These are phyloP conservation scores for Monosporascus sp. DNA, from an alignment of 2,329 filamentous ascomycete genomes.

Conservation along the genomic window DNA sequence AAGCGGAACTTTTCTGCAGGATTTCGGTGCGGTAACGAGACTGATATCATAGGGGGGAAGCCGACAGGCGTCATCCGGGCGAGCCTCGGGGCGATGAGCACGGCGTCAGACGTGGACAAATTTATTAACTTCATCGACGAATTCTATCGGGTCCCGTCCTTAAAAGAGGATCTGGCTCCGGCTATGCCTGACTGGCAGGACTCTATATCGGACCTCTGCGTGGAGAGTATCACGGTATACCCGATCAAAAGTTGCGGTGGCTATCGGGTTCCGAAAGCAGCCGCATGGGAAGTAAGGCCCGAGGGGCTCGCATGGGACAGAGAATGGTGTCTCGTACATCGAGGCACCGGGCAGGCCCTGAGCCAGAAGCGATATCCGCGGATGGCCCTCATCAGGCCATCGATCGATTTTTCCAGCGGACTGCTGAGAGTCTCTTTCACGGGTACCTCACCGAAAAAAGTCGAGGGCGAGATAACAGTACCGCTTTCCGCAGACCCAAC, in stretches of 20 bases:
- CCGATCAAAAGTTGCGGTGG: conserved; percentile 93
- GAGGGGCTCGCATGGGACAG: conserved; percentile 92
- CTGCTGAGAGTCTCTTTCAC: conserved; percentile 56
- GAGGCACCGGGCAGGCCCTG: conserved; percentile 75
- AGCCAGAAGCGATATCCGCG: conserved; percentile 83
- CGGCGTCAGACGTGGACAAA: conserved; percentile 61
- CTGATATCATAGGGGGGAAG: conserved; percentile 76
- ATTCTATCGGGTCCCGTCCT: conserved; percentile 46
- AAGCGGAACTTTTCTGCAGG: conserved; percentile 79
- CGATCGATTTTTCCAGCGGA: conserved; percentile 64
- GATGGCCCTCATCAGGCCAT: conserved; percentile 79
- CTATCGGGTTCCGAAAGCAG: conserved; percentile 60
- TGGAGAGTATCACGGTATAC: conserved; percentile 70
- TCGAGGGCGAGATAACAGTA: conserved; percentile 38
- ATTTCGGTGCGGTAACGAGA: conserved; percentile 76
- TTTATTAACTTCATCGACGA: conserved; percentile 70
- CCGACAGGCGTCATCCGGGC: conserved; percentile 82
- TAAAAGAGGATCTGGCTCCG: conserved; percentile 7
- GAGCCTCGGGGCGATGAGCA: conserved; percentile 90
- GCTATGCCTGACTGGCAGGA: background rate
- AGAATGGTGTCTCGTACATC: conserved; percentile 92
- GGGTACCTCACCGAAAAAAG: conserved; percentile 25
- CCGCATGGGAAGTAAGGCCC: conserved; percentile 68
- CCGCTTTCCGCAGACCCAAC: conserved; percentile 65
- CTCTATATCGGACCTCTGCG: conserved; percentile 32